These are phyloP conservation scores for Rhodotorula paludigena DNA, from an alignment of 768 basidiomycete species.

Conservation along the genomic window DNA sequence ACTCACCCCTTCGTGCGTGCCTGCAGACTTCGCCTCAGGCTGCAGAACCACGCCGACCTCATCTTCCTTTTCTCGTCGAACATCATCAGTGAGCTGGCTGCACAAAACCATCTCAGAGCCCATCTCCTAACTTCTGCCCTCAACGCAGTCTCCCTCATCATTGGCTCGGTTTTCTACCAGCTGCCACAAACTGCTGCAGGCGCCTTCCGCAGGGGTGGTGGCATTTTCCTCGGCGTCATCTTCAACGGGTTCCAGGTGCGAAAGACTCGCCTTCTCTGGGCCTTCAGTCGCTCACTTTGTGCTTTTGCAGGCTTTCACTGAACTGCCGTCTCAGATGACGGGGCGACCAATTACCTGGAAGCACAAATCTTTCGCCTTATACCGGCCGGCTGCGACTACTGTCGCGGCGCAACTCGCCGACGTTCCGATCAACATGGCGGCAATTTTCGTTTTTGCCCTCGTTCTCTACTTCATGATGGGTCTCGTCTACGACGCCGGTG, in stretches of 20 bases:
- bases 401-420: slow-evolving; percentile 48
- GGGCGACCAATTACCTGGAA: slow-evolving; percentile 62
- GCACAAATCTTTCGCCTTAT: slow-evolving; percentile 51
- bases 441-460: slow-evolving; percentile 46
- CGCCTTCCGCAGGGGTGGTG: slow-evolving; percentile 78
- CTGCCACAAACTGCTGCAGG: slow-evolving; percentile 68
- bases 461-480: slow-evolving; percentile 52
- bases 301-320: slow-evolving; percentile 59
- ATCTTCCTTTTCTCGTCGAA: slow-evolving; percentile 64
- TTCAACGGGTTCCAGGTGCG: slow-evolving; percentile 56
- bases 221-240: slow-evolving; percentile 57
- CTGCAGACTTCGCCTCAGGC: slow-evolving; percentile 47
- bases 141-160: slow-evolving; percentile 48
- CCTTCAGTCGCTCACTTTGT: slow-evolving; percentile 31
- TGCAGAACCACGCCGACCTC: slow-evolving; percentile 74
- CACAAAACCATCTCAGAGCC: slow-evolving; percentile 58
- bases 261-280: slow-evolving; percentile 3
- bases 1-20: neutral
- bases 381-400: slow-evolving; percentile 49
- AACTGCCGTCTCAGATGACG: slow-evolving; percentile 60
- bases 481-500: slow-evolving; percentile 43
- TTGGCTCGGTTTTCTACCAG: slow-evolving; percentile 55
- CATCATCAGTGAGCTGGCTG: slow-evolving; percentile 51
- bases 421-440: slow-evolving; percentile 44
- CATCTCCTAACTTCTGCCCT: slow-evolving; percentile 73